Conservation (phyloP, 371 early-diverging fungal genomes). For the Syncephalastrum sp. region DNA sequence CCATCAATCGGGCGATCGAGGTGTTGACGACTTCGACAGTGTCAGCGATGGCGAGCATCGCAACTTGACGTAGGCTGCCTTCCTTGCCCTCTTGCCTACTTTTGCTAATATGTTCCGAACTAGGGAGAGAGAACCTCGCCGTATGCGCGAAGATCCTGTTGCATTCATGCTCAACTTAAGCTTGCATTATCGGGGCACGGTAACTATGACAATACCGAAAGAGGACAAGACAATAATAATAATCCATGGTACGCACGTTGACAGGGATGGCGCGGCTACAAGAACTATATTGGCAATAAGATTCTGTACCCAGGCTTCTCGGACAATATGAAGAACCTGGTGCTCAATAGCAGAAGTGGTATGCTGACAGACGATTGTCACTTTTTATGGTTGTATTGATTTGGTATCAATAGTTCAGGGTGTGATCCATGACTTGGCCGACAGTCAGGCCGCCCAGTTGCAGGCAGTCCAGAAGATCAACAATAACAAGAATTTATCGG, state of each 20-base stretch:
- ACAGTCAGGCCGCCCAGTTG: constrained; percentile 18
- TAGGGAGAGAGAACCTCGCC: constrained; percentile 63
- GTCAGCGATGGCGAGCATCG: constrained; percentile 18
- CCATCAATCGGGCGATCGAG: not conserved
- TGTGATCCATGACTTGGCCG: constrained; percentile 18
- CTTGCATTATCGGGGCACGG: constrained; percentile 70
- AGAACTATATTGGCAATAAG: constrained; percentile 73
- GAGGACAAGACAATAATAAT: too few relatives aligned
- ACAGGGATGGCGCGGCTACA: constrained; percentile 71
- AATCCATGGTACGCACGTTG: too few relatives aligned
- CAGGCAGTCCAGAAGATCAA: constrained; percentile 9
- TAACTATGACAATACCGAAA: constrained; percentile 19
- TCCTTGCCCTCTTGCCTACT: not conserved
- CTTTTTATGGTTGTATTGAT: not conserved
- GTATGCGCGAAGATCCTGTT: constrained; percentile 77
- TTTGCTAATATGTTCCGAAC: not conserved
- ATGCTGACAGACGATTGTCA: not conserved
- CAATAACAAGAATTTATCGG: constrained; percentile 15
- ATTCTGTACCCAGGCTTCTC: constrained; percentile 72
- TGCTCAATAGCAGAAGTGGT: constrained; percentile 32
- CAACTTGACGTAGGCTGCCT: constrained; percentile 18
- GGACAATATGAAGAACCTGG: constrained; percentile 55
- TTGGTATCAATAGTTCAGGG: constrained; percentile 13
- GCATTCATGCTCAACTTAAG: constrained; percentile 73
- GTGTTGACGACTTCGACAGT: constrained; percentile 3